Base-by-base conservation (phyloP, 2,329 filamentous ascomycete genomes). In the Monosporascus sp. region DNA sequence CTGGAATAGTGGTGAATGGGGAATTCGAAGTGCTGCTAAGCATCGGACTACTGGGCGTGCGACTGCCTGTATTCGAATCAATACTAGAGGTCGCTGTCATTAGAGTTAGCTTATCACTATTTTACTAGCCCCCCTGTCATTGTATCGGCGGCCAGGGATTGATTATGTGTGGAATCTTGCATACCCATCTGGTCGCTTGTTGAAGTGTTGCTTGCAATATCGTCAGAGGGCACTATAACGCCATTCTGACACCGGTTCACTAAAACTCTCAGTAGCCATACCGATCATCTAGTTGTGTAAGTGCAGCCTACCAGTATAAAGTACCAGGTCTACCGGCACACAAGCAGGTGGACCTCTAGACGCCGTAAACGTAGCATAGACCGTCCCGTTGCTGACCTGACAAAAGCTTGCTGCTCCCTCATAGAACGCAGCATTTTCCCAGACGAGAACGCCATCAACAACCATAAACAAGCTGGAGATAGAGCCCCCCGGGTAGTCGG, bases 311-410 rank as follows among this genome's bases (percentile, higher is more conserved):
- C 60, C 53, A 20, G 48, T 49, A 44, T 59, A 58, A 31, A 60
- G 50, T 41, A 55, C 51, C 3, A 63, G 20, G 20, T 60, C 47
- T 7, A 60, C 44, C n/a, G 52, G 38, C 2, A 26, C 36, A 17
- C 59, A 60, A 24, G 40, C 48, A 24, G 22, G 34, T n/a, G 59
- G 59, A 9, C 49, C 51, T 2, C 53, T 55, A 14, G 22, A 17
- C 5, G 45, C 46, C 2, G 55, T 58, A 38, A 63, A 63, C 7
- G 52, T 54, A 7, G 58, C 59, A 38, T 54, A 61, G 3, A 63
- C 51, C 2, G 40, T 46, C 8, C 53, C 56, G 17, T 51, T 37
- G 7, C 9, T 26, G 11, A 8, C 43, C 38, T 55, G 52, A 31
- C 60, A 63, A 36, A 59, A 63, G 2, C 56, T 37, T 2, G 60